Conservation (phyloP, 306 rosid species). For the Comarum palustre region DNA sequence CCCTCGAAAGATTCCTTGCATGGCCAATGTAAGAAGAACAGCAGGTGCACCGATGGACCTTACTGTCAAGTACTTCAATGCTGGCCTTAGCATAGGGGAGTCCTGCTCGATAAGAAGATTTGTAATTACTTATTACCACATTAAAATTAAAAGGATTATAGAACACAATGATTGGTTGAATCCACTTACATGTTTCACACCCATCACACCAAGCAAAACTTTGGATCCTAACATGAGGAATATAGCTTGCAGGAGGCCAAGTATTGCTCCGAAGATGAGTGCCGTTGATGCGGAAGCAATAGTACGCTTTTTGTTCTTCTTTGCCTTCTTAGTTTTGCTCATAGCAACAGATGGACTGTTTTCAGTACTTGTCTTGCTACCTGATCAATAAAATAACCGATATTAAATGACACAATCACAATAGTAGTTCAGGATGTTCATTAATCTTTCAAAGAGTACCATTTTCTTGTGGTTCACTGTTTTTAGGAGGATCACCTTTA, state of each 20-base stretch:
- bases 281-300: conserved; percentile 96
- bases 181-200: conserved; percentile 67
- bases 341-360: conserved; percentile 23
- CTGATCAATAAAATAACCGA: conserved; percentile 29
- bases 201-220: conserved; percentile 74
- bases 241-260: conserved; percentile 77
- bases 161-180: neutral
- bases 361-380: conserved; percentile 21
- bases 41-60: conserved; percentile 96
- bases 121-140: conserved; percentile 8
- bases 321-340: conserved; percentile 29
- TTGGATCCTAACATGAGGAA: conserved; percentile 65
- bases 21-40: conserved; percentile 95
- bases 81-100: conserved; percentile 78
- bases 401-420: neutral
- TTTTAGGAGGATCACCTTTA: neutral
- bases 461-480: conserved; percentile 19
- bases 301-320: conserved; percentile 45
- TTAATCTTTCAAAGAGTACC: conserved; percentile 25
- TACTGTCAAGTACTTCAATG: conserved; percentile 67
- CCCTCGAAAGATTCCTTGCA: conserved; percentile 97
- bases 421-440: neutral
- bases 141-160: no score
- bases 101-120: conserved; percentile 33
- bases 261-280: conserved; percentile 70